A percentile compares a stretch with the other conserved stretches of the same genome.
Conservation (phyloP, 805 yeast genomes). For the Suhomyces kilbournensis region DNA sequence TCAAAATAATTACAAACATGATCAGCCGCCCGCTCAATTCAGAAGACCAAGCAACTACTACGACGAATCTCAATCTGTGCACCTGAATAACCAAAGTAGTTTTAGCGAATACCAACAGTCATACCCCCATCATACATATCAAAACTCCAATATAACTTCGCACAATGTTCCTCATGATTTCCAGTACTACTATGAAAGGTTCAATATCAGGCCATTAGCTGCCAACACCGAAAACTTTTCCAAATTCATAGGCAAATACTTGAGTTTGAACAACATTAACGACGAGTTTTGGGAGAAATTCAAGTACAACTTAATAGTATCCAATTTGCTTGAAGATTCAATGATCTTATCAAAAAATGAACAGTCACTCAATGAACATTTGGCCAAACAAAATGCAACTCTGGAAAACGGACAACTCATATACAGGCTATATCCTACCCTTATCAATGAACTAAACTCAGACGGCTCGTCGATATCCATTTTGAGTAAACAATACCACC, state of each 20-base stretch:
- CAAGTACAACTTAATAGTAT: slow-evolving; percentile 38
- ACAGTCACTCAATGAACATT: slow-evolving; percentile 22
- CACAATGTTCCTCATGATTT: slow-evolving; percentile 5
- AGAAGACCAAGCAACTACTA: slow-evolving; percentile 1
- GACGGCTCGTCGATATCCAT: slow-evolving; percentile 23
- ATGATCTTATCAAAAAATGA: slow-evolving; percentile 44
- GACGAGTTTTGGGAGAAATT: slow-evolving; percentile 37
- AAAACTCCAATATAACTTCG: background rate
- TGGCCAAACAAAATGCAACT: slow-evolving; percentile 1
- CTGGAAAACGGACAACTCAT: background rate
- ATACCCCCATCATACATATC: background rate
- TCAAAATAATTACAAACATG: background rate
- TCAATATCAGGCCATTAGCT: slow-evolving; percentile 7
- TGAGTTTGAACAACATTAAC: slow-evolving; percentile 15
- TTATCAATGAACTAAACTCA: slow-evolving; percentile 7
- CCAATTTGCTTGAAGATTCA: slow-evolving; percentile 39
- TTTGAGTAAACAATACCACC: slow-evolving; percentile 14
- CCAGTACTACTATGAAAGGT: slow-evolving; percentile 12
- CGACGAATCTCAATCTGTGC: background rate
- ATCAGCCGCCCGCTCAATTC: background rate
- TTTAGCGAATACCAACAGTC: background rate
- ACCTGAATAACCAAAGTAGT: background rate
- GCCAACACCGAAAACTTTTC: slow-evolving; percentile 20
- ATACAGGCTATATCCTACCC: slow-evolving; percentile 1
- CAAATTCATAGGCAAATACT: slow-evolving; percentile 25